Evolutionary conservation across 2,329 filamentous ascomycete species (phyloP), one percentile per base, ranked within the genome.

Genomic region (Anisogramma anomala): DNA sequence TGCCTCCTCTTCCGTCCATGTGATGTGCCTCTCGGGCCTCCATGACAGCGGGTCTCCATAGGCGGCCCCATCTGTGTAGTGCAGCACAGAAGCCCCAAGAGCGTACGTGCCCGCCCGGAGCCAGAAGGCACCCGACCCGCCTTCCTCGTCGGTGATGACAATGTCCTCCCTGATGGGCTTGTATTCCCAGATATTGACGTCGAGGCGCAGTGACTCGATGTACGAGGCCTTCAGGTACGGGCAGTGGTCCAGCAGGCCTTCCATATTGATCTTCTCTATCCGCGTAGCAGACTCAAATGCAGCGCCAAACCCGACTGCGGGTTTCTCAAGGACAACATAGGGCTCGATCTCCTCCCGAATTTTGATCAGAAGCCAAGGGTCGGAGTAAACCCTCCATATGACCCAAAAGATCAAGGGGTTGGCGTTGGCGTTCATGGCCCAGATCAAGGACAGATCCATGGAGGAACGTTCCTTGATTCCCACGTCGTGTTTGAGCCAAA

Each of bases 371-470:
- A 67, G 56, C 9, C 61, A 54, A 0, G 55, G 50, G 17, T 66
- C 61, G 8, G 58, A 55, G 42, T 58, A 59, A 8, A 67, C 51
- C 36, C 67, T 60, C 39, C 60, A 59, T 1, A 68, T 48, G 48
- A 66, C 55, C 65, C 66, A 69, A 5, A 57, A 55, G 3, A 59
- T 52, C 22, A 65, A 52, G 1, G 57, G 54, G 23, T 63, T 58
- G 2, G 62, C 55, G 41, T 63, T 63, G 18, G 59, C 55, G 36
- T 61, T 63, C 22, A 64, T 52, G 17, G 52, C 58, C 64, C 56
- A 68, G 13, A 58, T 54, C 37, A 60, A 52, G 3, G 48, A 57
- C 9, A 65, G 43, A 20, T 65, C 62, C 33, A 51, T 53, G 1
- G 55, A 49, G 3, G 62, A 58, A 2, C 62, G 55, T 2, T 55